These are phyloP conservation scores for Globisporangium recalcitrans DNA, from an alignment of 352 stramenopile genomes.

Conservation along the genomic window DNA sequence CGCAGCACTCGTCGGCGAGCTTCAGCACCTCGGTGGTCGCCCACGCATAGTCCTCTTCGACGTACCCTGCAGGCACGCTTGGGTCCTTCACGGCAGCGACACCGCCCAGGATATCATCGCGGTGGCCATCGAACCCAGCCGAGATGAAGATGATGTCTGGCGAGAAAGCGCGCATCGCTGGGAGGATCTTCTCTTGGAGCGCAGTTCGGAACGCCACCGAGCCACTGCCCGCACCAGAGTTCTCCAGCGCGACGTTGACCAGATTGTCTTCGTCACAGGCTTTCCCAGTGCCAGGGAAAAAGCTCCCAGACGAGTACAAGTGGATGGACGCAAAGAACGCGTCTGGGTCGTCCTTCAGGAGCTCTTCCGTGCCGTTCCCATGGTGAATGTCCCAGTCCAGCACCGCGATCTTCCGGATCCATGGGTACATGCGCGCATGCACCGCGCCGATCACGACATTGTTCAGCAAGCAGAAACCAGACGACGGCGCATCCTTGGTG, in stretches of 20 bases:
- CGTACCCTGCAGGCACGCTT: constrained; percentile 70
- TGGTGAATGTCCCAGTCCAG: constrained; percentile 99
- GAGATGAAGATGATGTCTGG: constrained; percentile 88
- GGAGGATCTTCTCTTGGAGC: constrained; percentile 55
- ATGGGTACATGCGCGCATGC: constrained; percentile 90
- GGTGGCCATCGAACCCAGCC: constrained; percentile 83
- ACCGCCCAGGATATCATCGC: constrained; percentile 79
- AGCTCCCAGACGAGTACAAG: constrained; percentile 65
- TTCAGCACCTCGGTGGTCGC: constrained; percentile 73
- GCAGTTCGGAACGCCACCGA: constrained; percentile 62
- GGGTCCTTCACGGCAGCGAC: constrained; percentile 71
- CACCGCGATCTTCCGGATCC: constrained; percentile 93
- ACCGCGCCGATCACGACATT: constrained; percentile 98
- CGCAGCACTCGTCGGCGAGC: constrained; percentile 67
- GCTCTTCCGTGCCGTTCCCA: constrained; percentile 96
- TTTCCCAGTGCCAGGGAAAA: constrained; percentile 77
- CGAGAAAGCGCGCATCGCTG: constrained; percentile 65
- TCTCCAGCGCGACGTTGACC: constrained; percentile 77
- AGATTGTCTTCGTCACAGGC: constrained; percentile 49
- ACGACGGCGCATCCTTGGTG: constrained; percentile 64
- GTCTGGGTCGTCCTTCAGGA: constrained; percentile 76
- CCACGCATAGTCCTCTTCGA: constrained; percentile 83
- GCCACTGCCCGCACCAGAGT: constrained; percentile 55
- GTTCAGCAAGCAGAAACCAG: constrained; percentile 98
- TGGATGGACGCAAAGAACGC: constrained; percentile 84